These are phyloP conservation scores for Plasmodium sp. DNA, from an alignment of 169 alveolate genomes.

Conservation along the genomic window DNA sequence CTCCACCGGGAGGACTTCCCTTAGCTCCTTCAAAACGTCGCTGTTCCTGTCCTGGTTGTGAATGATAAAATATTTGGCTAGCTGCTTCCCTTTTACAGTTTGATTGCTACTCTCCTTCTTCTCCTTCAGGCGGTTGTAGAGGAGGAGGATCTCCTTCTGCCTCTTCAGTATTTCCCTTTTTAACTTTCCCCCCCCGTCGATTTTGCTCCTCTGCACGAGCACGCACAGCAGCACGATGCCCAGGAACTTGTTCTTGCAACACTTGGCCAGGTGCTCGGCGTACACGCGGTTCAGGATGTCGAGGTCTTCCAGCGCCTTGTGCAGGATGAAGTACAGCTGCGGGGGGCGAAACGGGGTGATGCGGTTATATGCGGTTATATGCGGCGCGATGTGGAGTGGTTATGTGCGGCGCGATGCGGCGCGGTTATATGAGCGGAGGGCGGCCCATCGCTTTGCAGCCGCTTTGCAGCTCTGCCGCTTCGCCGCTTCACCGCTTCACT, in stretches of 20 bases:
- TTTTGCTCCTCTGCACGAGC: conserved; percentile 42
- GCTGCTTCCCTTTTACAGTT: not conserved
- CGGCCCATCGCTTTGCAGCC: not conserved
- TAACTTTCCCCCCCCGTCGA: conserved; percentile 73
- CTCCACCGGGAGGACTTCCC: conserved; percentile 5
- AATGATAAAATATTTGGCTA: conserved; percentile 59
- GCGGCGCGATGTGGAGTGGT: not conserved
- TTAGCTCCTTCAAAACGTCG: not conserved
- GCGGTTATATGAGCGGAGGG: not conserved
- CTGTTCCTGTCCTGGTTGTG: not conserved
- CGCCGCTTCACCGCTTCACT: too few relatives aligned
- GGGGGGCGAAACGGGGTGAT: not conserved
- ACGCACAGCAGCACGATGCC: conserved; percentile 44
- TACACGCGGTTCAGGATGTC: conserved; percentile 18
- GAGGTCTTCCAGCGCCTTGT: conserved; percentile 45
- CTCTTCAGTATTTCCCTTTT: conserved; percentile 41
- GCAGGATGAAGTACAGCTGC: conserved; percentile 15
- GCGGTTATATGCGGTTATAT: not conserved
- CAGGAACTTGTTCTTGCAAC: conserved; percentile 52
- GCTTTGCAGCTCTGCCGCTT: not conserved
- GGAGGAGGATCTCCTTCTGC: conserved; percentile 14
- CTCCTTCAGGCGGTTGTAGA: not conserved
- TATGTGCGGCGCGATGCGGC: not conserved
- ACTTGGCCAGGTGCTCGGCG: conserved; percentile 2
- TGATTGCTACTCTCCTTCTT: not conserved